Base-by-base conservation (phyloP, 345 rosid genomes). In the Garcia nutans region DNA sequence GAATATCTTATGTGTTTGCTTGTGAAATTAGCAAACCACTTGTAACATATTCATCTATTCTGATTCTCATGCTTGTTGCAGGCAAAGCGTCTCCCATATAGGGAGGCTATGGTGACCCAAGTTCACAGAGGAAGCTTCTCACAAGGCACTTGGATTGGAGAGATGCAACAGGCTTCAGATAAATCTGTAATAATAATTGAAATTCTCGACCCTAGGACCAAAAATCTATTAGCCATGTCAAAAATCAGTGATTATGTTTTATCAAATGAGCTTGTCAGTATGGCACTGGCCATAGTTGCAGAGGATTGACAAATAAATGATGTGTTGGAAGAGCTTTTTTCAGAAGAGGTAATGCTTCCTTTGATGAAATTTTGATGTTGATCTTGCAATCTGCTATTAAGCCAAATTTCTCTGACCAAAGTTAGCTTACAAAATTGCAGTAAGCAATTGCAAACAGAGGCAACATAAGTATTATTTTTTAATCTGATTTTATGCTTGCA, bases 281-380 rank as follows among this genome's bases (percentile, higher is more conserved):
- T 91, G 96, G 96, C 93, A 23, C 68, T 91, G 65, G 96, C 96
- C 68, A 89, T 91, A 93, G 95, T 91, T 79, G 90, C 96, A 8
- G 96, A 91, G 84, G 93, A 91, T 80, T 88, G 85, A 56, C 93
- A 91, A 80, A 89, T 91, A 77, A 89, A 91, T 71, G 77, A 84
- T 67, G 91, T 89, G 33, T 76, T 89, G 74, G 92, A 91, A 78
- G 95, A 91, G 85, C 89, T 91, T 33, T 89, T 89, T 10, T 89
- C 91, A 1, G 96, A 91, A 77, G 96, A 91, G 96, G 96, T 89
- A 87, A 10, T 23, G 31, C 65, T 77, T 67, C 49, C 16, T 37
- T 67, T 16, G 13, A 16, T 22, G 57, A 47, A 60, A 60, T 65
- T 65, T 49, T 79, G 50, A 37, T 16, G 66, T 49, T 60, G 19